Evolutionary conservation across 305 asterid species (phyloP).

Genomic region (Lippia alba): DNA sequence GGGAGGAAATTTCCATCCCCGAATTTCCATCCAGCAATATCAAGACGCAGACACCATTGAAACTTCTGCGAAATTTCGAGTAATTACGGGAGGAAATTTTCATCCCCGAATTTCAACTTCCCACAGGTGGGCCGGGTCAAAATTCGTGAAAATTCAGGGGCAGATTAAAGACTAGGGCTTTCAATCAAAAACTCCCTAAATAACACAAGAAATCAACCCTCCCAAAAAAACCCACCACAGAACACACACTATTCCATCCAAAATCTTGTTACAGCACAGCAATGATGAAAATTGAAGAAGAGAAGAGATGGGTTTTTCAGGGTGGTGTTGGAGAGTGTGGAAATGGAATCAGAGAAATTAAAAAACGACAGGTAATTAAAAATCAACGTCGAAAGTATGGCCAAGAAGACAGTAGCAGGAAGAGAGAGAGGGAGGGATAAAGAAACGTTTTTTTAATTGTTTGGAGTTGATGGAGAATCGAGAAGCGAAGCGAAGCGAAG

Average conservation of each 20-base stretch:
- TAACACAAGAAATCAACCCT: neutral
- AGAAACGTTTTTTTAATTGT: neutral
- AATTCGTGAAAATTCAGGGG: neutral
- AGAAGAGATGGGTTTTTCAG: conserved; percentile 2
- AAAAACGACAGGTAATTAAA: neutral
- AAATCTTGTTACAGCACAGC: neutral
- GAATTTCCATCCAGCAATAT: too few species aligned
- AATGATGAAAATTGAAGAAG: neutral
- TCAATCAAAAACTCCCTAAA: conserved; percentile 14
- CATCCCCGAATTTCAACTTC: conserved; percentile 37
- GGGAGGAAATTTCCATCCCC: too few species aligned
- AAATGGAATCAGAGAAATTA: conserved; percentile 10
- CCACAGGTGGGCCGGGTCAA: conserved; percentile 28
- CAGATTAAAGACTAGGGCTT: conserved; percentile 8
- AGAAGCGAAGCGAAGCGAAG: neutral
- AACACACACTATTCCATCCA: neutral
- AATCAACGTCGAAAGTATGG: neutral
- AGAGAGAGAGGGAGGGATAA: neutral
- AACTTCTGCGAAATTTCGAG: conserved; percentile 57
- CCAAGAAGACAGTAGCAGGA: neutral
- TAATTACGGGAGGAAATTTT: conserved; percentile 25
- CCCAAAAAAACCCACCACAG: neutral
- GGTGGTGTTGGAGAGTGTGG: conserved; percentile 27
- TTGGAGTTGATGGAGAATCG: neutral
- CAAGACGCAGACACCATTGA: conserved; percentile 51